phyloP scores from a whole-genome alignment of 208 protist species.

The Acanthamoeba sp. region DNA sequence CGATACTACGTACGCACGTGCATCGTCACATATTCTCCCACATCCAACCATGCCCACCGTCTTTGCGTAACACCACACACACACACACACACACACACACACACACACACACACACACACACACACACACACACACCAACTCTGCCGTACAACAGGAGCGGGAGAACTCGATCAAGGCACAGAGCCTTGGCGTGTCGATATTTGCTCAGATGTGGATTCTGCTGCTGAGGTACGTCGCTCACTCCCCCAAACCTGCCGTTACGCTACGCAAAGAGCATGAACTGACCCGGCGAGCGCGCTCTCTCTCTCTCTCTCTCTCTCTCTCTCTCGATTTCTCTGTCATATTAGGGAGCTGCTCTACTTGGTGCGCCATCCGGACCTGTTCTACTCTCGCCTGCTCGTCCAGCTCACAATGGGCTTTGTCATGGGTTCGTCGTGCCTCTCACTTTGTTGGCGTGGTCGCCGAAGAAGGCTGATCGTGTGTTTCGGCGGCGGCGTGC shows the following conservation, averaged over 20 bases:
- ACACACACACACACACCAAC: no score
- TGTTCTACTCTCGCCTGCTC: conserved; percentile 39
- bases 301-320: neutral
- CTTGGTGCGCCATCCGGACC: neutral
- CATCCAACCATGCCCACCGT: no score
- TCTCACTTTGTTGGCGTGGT: neutral
- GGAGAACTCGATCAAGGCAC: neutral
- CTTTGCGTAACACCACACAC: no score
- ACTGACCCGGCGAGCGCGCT: neutral
- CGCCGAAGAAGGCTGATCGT: no score
- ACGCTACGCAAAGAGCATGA: neutral
- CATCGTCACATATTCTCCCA: no score
- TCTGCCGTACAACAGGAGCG: neutral
- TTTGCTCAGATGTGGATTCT: conserved; percentile 37
- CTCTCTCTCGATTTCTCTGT: no score
- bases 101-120: no score
- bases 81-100: no score
- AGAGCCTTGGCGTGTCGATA: neutral
- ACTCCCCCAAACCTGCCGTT: neutral
- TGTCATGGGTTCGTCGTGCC: conserved; percentile 1
- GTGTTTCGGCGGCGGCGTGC: neutral
- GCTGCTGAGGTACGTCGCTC: neutral
- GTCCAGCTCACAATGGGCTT: neutral
- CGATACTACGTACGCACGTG: neutral
- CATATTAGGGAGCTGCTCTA: conserved; percentile 8